Evolutionary conservation across 345 rosid genomes (phyloP).

Genomic region (Murraya koenigii): DNA sequence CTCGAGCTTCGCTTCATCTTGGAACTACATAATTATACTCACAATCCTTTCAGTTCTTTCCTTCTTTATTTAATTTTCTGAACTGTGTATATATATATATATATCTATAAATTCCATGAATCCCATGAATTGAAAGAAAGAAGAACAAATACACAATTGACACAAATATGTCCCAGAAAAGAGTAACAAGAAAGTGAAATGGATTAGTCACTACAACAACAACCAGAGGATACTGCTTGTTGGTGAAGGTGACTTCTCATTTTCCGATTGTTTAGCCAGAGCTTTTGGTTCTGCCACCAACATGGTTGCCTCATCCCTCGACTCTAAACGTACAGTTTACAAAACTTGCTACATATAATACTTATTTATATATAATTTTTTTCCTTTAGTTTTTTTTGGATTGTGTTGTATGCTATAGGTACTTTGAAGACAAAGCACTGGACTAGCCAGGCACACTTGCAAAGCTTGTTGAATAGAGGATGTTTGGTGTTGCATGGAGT

Average conservation of each 20-base stretch:
- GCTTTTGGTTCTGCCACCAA: constrained; percentile 14
- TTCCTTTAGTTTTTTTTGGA: too few relatives aligned
- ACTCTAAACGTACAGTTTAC: constrained; percentile 8
- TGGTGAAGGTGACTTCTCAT: constrained; percentile 27
- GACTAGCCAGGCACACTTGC: not conserved
- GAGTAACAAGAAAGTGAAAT: not conserved
- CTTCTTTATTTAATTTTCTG: too few relatives aligned
- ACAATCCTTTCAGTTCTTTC: too few relatives aligned
- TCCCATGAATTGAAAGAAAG: too few relatives aligned
- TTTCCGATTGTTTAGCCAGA: constrained; percentile 11
- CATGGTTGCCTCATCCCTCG: constrained; percentile 20
- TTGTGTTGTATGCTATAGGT: not conserved
- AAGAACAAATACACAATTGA: too few relatives aligned
- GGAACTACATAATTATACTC: too few relatives aligned
- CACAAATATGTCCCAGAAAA: too few relatives aligned
- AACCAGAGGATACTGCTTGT: constrained; percentile 15
- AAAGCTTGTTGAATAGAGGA: not conserved
- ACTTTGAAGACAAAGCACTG: constrained; percentile 1
- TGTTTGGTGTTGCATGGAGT: constrained; percentile 10
- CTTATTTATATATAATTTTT: too few relatives aligned
- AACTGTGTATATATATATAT: too few relatives aligned
- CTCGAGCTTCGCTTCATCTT: too few relatives aligned
- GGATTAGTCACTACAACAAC: constrained; percentile 8
- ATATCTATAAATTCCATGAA: too few relatives aligned
- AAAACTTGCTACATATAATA: too few relatives aligned